phyloP scores from a whole-genome alignment of 352 stramenopile genomes.

The Globisporangium rhizosaccharum region DNA sequence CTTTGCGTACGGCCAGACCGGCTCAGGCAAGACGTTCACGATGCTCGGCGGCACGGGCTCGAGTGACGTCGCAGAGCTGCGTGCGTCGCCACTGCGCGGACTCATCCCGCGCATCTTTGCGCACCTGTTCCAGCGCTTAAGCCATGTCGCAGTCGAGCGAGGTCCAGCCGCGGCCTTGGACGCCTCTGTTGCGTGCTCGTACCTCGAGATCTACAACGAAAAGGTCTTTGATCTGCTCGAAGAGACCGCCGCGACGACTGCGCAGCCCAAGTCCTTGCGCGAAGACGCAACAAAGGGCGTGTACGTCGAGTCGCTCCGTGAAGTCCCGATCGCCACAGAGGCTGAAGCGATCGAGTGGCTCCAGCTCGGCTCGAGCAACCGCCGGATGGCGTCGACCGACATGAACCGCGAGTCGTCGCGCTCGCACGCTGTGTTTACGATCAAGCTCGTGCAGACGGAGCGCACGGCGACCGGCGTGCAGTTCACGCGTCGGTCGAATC shows the following conservation, averaged over 20 bases:
- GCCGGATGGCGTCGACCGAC: slow-evolving; percentile 93
- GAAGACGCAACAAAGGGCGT: slow-evolving; percentile 74
- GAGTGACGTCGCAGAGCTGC: slow-evolving; percentile 34
- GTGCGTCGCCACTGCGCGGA: slow-evolving; percentile 47
- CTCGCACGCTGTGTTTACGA: slow-evolving; percentile 96
- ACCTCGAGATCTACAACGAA: slow-evolving; percentile 91
- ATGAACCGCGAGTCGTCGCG: slow-evolving; percentile 97
- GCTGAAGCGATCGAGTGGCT: slow-evolving; percentile 71
- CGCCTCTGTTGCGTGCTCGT: slow-evolving; percentile 51
- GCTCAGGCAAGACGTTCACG: slow-evolving; percentile 86
- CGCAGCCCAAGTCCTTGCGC: slow-evolving; percentile 62
- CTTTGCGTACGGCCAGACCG: slow-evolving; percentile 88
- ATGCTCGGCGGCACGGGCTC: slow-evolving; percentile 58
- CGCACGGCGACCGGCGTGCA: slow-evolving; percentile 49
- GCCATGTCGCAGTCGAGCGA: slow-evolving; percentile 36
- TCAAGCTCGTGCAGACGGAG: slow-evolving; percentile 88
- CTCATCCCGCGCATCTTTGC: slow-evolving; percentile 83
- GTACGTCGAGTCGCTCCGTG: slow-evolving; percentile 75
- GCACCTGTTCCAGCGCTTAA: slow-evolving; percentile 65
- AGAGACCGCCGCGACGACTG: slow-evolving; percentile 29
- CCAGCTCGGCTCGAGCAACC: slow-evolving; percentile 72
- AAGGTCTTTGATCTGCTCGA: slow-evolving; percentile 87
- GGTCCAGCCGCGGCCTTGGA: slow-evolving; percentile 31
- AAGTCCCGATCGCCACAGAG: slow-evolving; percentile 57
- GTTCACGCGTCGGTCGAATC: slow-evolving; percentile 63